Percentiles rank a stretch among this genome's conserved stretches.
Evolutionary conservation across 108 stramenopile genomes (phyloP).

Genomic region (Hondaea fermentalgiana): DNA sequence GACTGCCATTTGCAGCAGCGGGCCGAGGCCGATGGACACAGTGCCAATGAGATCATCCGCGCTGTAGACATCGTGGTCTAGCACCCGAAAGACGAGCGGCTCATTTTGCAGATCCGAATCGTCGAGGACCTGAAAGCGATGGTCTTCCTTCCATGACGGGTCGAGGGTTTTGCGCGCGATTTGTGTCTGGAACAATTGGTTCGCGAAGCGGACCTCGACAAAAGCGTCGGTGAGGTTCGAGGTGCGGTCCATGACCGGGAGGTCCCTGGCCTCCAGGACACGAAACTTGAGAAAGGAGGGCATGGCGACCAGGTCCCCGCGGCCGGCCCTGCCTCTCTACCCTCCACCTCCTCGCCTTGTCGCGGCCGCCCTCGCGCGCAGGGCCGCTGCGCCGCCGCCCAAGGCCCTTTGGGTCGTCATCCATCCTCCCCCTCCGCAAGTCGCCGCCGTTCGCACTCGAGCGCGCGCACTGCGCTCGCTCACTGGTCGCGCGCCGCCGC

Average conservation of each 20-base stretch:
- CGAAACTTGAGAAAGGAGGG: constrained; percentile 80
- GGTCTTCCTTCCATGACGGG: constrained; percentile 84
- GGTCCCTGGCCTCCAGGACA: constrained; percentile 75
- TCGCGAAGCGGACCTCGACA: constrained; percentile 47
- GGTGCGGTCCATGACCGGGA: constrained; percentile 63
- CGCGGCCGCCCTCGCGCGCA: too few relatives aligned
- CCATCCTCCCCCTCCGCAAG: too few relatives aligned
- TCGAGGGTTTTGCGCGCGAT: constrained; percentile 58
- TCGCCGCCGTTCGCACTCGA: too few relatives aligned
- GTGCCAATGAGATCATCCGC: constrained; percentile 67
- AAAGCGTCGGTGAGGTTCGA: constrained; percentile 22
- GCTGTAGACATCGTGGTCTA: constrained; percentile 54
- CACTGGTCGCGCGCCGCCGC: too few relatives aligned
- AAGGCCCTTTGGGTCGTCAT: too few relatives aligned
- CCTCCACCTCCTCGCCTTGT: too few relatives aligned
- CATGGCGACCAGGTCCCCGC: constrained; percentile 35
- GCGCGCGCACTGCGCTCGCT: too few relatives aligned
- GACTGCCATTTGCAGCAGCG: constrained; percentile 56
- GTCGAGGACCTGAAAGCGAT: constrained; percentile 85
- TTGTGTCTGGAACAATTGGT: constrained; percentile 73
- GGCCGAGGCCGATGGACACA: constrained; percentile 91
- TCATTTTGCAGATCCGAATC: constrained; percentile 92
- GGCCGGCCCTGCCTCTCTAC: too few relatives aligned
- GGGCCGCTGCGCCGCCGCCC: too few relatives aligned
- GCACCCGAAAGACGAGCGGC: constrained; percentile 83